Evolutionary conservation across 257 asterid genomes (phyloP).

Genomic region (Marsdenia floribunda): DNA sequence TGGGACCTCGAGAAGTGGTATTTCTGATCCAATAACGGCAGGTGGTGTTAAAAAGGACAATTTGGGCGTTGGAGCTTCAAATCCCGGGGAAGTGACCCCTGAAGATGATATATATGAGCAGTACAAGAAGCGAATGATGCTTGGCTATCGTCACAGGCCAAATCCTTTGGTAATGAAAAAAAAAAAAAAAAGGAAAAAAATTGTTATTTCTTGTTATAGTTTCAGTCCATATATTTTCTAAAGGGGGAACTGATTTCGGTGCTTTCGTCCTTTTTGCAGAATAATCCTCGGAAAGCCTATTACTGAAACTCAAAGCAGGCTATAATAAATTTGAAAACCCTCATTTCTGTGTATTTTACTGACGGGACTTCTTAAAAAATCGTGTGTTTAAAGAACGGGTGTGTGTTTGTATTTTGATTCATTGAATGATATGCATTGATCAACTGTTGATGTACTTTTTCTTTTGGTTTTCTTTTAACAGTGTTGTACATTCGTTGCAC

Average conservation of each 20-base stretch:
- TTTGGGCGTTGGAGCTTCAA: conserved; percentile 88
- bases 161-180: conserved; percentile 65
- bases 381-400: not conserved
- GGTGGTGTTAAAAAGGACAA: conserved; percentile 72
- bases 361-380: not conserved
- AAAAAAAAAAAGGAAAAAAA: too few relatives aligned
- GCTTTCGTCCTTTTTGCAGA: conserved; percentile 7
- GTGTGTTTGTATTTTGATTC: not conserved
- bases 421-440: not conserved
- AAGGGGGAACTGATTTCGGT: not conserved
- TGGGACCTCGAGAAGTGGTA: conserved; percentile 85
- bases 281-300: conserved; percentile 12
- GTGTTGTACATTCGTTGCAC: too few relatives aligned
- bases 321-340: not conserved
- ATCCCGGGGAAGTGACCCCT: conserved; percentile 84
- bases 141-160: conserved; percentile 82
- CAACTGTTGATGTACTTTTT: not conserved
- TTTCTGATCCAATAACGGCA: conserved; percentile 77
- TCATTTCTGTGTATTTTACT: not conserved
- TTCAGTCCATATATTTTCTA: too few relatives aligned
- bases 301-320: not conserved
- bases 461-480: too few relatives aligned
- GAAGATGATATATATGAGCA: conserved; percentile 94
- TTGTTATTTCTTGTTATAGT: too few relatives aligned
- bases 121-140: conserved; percentile 96